phyloP scores from a whole-genome alignment of 306 rosid species.

The Corylus heterophylla region DNA sequence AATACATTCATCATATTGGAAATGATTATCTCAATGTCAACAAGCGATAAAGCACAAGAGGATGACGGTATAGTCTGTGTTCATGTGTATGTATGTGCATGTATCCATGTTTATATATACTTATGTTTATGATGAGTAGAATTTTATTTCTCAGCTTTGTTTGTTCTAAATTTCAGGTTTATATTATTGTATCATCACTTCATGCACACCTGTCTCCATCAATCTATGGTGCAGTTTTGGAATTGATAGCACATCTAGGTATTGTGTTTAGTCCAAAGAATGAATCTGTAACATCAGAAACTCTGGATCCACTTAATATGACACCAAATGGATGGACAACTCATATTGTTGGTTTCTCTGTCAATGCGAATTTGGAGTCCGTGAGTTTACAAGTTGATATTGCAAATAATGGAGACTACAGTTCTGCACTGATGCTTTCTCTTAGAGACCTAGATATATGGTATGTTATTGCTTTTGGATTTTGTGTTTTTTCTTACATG shows the following conservation, averaged over 20 bases:
- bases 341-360: constrained; percentile 49
- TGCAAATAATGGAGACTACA: constrained; percentile 58
- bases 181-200: constrained; percentile 45
- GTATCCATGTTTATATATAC: neutral
- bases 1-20: too few relatives aligned
- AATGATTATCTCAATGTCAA: too few relatives aligned
- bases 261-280: constrained; percentile 23
- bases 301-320: constrained; percentile 24
- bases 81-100: neutral
- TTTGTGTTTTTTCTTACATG: neutral
- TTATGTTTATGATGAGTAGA: neutral
- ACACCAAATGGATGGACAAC: constrained; percentile 26
- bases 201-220: constrained; percentile 66
- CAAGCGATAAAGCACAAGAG: too few relatives aligned
- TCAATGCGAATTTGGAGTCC: constrained; percentile 47
- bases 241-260: constrained; percentile 40
- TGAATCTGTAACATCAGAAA: constrained; percentile 37
- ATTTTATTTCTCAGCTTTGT: constrained; percentile 8
- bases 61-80: neutral
- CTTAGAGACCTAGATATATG: constrained; percentile 46
- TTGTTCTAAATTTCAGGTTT: constrained; percentile 58
- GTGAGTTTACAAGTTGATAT: constrained; percentile 57
- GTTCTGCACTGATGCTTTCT: constrained; percentile 46
- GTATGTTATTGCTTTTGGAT: constrained; percentile 42
- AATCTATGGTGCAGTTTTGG: constrained; percentile 56